phyloP scores from a whole-genome alignment of 352 stramenopile genomes.

The Nothophytophthora sp. region DNA sequence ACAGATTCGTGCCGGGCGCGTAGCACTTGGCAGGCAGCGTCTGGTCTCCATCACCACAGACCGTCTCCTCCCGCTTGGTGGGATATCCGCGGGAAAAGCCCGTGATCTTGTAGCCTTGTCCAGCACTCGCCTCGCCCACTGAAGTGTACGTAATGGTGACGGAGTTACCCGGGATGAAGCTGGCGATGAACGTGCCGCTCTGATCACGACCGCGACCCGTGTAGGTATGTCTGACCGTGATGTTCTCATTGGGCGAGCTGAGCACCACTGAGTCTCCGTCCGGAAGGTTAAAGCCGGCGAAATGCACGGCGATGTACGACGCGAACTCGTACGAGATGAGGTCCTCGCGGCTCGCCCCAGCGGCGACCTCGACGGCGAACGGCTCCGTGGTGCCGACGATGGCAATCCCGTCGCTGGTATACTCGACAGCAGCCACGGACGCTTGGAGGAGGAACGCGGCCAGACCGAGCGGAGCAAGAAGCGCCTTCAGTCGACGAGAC shows the following conservation, averaged over 20 bases:
- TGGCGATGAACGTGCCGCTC: slow-evolving; percentile 42
- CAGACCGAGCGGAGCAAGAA: slow-evolving; percentile 15
- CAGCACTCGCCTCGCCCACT: not conserved
- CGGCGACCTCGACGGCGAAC: slow-evolving; percentile 25
- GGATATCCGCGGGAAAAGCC: slow-evolving; percentile 50
- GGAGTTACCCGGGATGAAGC: slow-evolving; percentile 38
- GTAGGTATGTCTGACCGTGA: slow-evolving; percentile 30
- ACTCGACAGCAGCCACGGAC: slow-evolving; percentile 8
- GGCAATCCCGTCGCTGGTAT: slow-evolving; percentile 35
- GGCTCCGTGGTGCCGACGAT: slow-evolving; percentile 37
- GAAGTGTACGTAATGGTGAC: slow-evolving; percentile 53
- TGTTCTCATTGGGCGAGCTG: slow-evolving; percentile 27
- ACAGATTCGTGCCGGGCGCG: slow-evolving; percentile 18
- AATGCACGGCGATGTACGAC: slow-evolving; percentile 59
- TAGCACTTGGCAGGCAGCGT: slow-evolving; percentile 59
- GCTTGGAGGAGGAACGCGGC: slow-evolving; percentile 2
- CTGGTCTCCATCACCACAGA: slow-evolving; percentile 56
- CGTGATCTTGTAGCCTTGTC: slow-evolving; percentile 37
- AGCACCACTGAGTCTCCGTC: slow-evolving; percentile 52
- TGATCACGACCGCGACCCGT: slow-evolving; percentile 36
- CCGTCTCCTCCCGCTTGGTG: slow-evolving; percentile 27
- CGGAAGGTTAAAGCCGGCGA: slow-evolving; percentile 53
- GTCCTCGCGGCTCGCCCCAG: slow-evolving; percentile 29
- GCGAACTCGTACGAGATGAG: slow-evolving; percentile 45
- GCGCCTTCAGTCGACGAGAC: not conserved